phyloP scores from a whole-genome alignment of 2,329 filamentous ascomycete genomes.

The Trichoderma atroviride region DNA sequence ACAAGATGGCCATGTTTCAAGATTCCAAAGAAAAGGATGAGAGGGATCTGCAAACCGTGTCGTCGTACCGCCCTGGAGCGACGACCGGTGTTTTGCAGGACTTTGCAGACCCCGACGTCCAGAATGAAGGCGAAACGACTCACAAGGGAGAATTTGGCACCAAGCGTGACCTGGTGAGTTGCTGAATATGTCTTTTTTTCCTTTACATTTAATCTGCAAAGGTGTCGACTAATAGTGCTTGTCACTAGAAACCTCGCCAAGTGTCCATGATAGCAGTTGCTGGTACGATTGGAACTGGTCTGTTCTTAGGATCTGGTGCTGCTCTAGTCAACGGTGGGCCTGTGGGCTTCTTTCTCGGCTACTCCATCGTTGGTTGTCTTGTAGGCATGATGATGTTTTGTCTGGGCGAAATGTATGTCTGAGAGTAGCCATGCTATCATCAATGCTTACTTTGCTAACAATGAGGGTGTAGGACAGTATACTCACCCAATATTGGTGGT shows the following conservation, averaged over 20 bases:
- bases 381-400: conserved; percentile 31
- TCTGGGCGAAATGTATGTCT: conserved; percentile 29
- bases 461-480: conserved; percentile 29
- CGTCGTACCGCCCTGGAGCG: conserved; percentile 17
- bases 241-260: conserved; percentile 31
- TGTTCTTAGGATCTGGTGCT: conserved; percentile 32
- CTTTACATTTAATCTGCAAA: background rate
- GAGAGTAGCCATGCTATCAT: background rate
- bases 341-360: conserved; percentile 28
- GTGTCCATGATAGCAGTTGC: conserved; percentile 44
- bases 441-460: background rate
- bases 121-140: conserved; percentile 26
- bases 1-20: background rate
- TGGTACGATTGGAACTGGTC: conserved; percentile 44
- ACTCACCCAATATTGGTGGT: conserved; percentile 32
- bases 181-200: background rate
- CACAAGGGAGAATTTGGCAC: conserved; percentile 29
- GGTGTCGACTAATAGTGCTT: background rate
- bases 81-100: conserved; percentile 6
- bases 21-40: conserved; percentile 21
- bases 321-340: conserved; percentile 27
- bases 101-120: conserved; percentile 20
- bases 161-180: conserved; percentile 27
- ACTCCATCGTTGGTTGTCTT: conserved; percentile 27
- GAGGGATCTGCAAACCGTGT: conserved; percentile 14